Conservation (phyloP, 2,329 filamentous ascomycete species). For the Trichoderma endophyticum region DNA sequence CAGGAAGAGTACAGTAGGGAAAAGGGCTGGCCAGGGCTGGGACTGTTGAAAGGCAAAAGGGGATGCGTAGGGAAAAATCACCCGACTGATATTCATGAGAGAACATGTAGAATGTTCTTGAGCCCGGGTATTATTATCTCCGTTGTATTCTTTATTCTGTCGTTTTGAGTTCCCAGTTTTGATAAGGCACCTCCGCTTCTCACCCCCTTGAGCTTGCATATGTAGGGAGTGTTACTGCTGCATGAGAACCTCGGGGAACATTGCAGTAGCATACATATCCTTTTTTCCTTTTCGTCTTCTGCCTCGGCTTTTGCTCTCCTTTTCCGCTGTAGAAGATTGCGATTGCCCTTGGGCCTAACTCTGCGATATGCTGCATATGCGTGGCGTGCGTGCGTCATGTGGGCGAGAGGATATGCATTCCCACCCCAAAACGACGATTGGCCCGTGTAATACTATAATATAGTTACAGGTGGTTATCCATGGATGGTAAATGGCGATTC, state of each 20-base stretch:
- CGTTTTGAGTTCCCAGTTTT: background rate
- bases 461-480: no score
- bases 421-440: background rate
- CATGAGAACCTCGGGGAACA: background rate
- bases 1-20: background rate
- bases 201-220: background rate
- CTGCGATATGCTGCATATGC: slow-evolving; percentile 7
- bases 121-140: background rate
- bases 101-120: background rate
- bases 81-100: background rate
- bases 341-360: background rate
- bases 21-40: background rate
- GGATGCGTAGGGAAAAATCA: background rate
- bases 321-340: background rate
- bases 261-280: background rate
- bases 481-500: background rate
- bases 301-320: background rate
- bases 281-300: background rate
- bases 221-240: background rate
- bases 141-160: no score
- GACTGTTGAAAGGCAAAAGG: slow-evolving; percentile 2
- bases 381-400: background rate
- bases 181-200: background rate
- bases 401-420: background rate
- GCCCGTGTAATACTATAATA: background rate